Percentiles rank a stretch among this genome's conserved stretches.
phyloP scores from a whole-genome alignment of 768 basidiomycete genomes.

The Rhodotorula babjevae region DNA sequence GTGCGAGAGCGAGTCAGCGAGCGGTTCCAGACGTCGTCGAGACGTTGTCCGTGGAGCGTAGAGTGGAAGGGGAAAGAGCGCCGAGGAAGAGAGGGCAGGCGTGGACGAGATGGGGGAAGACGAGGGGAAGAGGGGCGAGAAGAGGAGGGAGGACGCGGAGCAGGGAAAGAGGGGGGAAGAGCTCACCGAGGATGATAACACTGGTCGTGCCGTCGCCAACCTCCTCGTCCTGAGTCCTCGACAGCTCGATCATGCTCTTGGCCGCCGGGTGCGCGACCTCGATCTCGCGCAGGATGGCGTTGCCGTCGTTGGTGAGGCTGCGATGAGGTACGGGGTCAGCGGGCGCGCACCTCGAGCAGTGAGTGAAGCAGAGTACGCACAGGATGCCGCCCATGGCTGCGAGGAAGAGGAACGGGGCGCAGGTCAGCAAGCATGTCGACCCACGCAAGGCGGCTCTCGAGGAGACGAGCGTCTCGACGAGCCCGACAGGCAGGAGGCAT shows the following conservation, averaged over 20 bases:
- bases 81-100: too few species aligned
- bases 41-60: too few species aligned
- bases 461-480: too few species aligned
- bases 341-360: rapidly evolving
- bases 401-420: too few species aligned
- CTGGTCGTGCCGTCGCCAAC: slow-evolving; percentile 98
- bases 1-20: too few species aligned
- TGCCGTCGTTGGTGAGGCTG: slow-evolving; percentile 97
- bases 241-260: slow-evolving; percentile 99
- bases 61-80: too few species aligned
- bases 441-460: too few species aligned
- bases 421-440: neutral
- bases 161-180: too few species aligned
- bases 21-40: too few species aligned
- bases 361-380: slow-evolving; percentile 50
- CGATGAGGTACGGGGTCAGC: neutral
- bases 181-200: slow-evolving; percentile 89
- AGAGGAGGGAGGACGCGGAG: neutral
- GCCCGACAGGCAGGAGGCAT: neutral
- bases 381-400: slow-evolving; percentile 86
- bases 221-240: slow-evolving; percentile 96
- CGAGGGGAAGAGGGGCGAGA: too few species aligned
- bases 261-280: slow-evolving; percentile 98
- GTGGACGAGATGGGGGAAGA: too few species aligned
- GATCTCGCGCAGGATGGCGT: slow-evolving; percentile 95